These are phyloP conservation scores for Pachysandra terminalis DNA, from an alignment of 164 flowering plant genomes.

Conservation along the genomic window DNA sequence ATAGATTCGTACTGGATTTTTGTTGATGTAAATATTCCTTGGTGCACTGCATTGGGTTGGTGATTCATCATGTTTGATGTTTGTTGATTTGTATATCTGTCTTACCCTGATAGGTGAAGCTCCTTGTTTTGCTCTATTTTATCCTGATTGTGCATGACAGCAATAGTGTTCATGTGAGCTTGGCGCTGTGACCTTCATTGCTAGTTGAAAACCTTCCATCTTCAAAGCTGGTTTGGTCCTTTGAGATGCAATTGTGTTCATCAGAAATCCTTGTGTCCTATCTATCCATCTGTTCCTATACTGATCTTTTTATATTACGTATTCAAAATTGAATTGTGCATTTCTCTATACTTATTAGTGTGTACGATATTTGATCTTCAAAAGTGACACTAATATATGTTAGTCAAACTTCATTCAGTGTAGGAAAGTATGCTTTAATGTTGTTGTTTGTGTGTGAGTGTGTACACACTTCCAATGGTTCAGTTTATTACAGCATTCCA, in stretches of 20 bases:
- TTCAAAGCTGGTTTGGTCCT: not conserved
- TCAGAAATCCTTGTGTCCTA: not conserved
- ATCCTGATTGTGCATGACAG: not conserved
- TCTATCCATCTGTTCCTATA: not conserved
- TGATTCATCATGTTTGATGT: not conserved
- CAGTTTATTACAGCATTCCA: too few relatives aligned
- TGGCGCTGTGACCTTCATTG: not conserved
- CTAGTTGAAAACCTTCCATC: not conserved
- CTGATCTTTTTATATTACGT: too few relatives aligned
- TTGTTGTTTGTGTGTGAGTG: too few relatives aligned
- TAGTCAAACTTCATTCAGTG: too few relatives aligned
- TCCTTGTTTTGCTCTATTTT: not conserved
- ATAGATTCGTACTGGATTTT: not conserved
- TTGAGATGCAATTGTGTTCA: too few relatives aligned
- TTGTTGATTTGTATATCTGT: not conserved
- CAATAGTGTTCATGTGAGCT: not conserved
- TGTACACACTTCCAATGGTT: too few relatives aligned
- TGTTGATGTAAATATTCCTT: not conserved
- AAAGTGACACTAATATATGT: too few relatives aligned
- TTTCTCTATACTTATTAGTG: too few relatives aligned
- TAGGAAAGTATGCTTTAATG: too few relatives aligned
- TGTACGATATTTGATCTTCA: too few relatives aligned
- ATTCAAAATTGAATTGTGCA: too few relatives aligned
- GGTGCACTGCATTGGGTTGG: not conserved
- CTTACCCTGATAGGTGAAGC: not conserved